A percentile compares a stretch with the other conserved stretches of the same genome.
Evolutionary conservation across 2,329 filamentous ascomycete species (phyloP).

Genomic region (Talaromyces sp.): DNA sequence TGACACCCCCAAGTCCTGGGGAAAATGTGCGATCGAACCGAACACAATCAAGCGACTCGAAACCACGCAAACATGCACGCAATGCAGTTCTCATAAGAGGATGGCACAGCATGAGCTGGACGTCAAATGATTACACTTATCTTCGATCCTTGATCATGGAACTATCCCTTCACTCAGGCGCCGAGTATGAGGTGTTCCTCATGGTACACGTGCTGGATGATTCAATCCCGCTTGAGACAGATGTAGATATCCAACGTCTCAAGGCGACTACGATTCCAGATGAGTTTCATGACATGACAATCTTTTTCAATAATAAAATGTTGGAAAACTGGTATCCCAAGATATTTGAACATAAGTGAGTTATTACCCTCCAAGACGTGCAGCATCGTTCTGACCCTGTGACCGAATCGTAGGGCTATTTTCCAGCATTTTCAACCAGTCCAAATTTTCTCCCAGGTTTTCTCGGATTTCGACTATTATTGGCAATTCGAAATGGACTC

Average conservation of each 20-base stretch:
- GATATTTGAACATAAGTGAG: slow-evolving; percentile 1
- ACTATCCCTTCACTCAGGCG: slow-evolving; percentile 64
- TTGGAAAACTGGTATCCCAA: not conserved
- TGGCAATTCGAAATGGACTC: slow-evolving; percentile 70
- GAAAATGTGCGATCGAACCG: slow-evolving; percentile 6
- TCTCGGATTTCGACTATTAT: slow-evolving; percentile 60
- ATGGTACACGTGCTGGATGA: slow-evolving; percentile 70
- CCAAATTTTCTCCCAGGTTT: slow-evolving; percentile 58
- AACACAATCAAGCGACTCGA: slow-evolving; percentile 32
- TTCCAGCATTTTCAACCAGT: slow-evolving; percentile 34
- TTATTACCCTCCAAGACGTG: not conserved
- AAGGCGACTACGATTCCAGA: slow-evolving; percentile 11
- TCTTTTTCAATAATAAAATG: slow-evolving; percentile 18
- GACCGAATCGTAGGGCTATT: not conserved
- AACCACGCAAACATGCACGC: slow-evolving; percentile 24
- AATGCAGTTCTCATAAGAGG: slow-evolving; percentile 77
- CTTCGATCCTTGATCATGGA: slow-evolving; percentile 79
- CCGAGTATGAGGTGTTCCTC: slow-evolving; percentile 71
- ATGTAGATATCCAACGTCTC: not conserved
- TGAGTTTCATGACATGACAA: slow-evolving; percentile 28
- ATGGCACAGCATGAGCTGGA: slow-evolving; percentile 75
- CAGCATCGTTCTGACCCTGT: not conserved
- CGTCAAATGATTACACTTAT: slow-evolving; percentile 73
- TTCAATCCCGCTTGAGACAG: not conserved
- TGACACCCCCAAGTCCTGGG: not conserved